These are phyloP conservation scores for Teratosphaeria gauchensis DNA, from an alignment of 2,329 filamentous ascomycete genomes.

Conservation along the genomic window DNA sequence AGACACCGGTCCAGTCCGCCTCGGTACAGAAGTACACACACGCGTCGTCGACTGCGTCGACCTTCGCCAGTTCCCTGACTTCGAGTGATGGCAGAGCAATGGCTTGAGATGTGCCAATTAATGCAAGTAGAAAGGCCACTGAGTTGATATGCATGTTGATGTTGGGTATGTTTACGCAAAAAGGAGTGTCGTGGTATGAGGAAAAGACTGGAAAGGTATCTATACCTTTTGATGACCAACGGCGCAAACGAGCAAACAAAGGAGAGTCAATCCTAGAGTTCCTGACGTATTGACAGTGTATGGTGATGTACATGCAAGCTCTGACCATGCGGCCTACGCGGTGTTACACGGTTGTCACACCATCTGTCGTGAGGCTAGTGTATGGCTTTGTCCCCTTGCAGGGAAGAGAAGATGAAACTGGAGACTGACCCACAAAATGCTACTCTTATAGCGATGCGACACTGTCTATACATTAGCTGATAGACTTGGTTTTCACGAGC, in stretches of 20 bases:
- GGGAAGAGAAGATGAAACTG: background rate
- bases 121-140: background rate
- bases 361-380: background rate
- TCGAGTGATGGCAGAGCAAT: background rate
- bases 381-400: background rate
- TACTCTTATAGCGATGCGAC: constrained; percentile 22
- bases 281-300: background rate
- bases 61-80: background rate
- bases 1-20: background rate
- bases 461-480: constrained; percentile 43
- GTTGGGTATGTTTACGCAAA: background rate
- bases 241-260: background rate
- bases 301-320: background rate
- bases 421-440: background rate
- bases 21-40: background rate
- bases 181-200: background rate
- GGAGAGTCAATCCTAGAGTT: background rate
- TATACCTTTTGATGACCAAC: background rate
- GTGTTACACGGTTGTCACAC: background rate
- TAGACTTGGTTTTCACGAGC: constrained; percentile 39
- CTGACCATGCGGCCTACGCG: background rate
- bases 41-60: background rate
- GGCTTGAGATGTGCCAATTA: background rate
- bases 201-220: background rate
- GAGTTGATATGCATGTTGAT: background rate